Percentiles rank a stretch among this genome's conserved stretches.
These are phyloP conservation scores for Phytophthora cactorum DNA, from an alignment of 352 stramenopile species.

Conservation along the genomic window DNA sequence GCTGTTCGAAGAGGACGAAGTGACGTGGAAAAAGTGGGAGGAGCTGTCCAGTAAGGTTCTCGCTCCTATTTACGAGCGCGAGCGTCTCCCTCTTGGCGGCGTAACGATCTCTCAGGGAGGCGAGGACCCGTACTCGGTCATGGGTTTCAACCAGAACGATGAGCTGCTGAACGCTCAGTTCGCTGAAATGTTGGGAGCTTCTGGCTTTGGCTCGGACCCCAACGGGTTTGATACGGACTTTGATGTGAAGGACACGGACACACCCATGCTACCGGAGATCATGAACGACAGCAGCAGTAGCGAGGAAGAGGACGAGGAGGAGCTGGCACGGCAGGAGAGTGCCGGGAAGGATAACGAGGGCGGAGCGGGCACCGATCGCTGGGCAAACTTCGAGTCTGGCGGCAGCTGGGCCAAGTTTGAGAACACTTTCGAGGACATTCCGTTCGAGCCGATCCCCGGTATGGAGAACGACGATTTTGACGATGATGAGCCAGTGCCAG, in stretches of 20 bases:
- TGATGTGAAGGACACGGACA: constrained; percentile 72
- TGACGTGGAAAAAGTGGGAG: constrained; percentile 81
- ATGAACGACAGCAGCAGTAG: constrained; percentile 91
- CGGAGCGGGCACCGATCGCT: constrained; percentile 39
- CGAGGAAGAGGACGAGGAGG: constrained; percentile 83
- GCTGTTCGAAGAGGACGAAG: constrained; percentile 79
- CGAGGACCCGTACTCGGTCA: constrained; percentile 80
- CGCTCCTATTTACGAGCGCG: constrained; percentile 77
- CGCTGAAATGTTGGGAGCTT: constrained; percentile 81
- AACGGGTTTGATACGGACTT: constrained; percentile 80
- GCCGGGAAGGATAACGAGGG: constrained; percentile 19
- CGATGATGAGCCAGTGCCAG: constrained; percentile 34
- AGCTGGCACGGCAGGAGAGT: constrained; percentile 48
- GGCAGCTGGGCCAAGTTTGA: constrained; percentile 79
- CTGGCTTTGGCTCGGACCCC: constrained; percentile 58
- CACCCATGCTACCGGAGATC: constrained; percentile 82
- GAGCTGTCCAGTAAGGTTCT: constrained; percentile 75
- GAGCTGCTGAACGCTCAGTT: constrained; percentile 85
- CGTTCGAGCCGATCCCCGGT: constrained; percentile 59
- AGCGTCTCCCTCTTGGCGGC: constrained; percentile 77
- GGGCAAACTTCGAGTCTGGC: constrained; percentile 72
- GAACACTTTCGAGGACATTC: constrained; percentile 59
- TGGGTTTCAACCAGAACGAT: constrained; percentile 76
- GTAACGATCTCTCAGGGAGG: constrained; percentile 55
- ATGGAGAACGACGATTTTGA: constrained; percentile 62